These are phyloP conservation scores for Metschnikowia sp. DNA, from an alignment of 805 yeast genomes.

Conservation along the genomic window DNA sequence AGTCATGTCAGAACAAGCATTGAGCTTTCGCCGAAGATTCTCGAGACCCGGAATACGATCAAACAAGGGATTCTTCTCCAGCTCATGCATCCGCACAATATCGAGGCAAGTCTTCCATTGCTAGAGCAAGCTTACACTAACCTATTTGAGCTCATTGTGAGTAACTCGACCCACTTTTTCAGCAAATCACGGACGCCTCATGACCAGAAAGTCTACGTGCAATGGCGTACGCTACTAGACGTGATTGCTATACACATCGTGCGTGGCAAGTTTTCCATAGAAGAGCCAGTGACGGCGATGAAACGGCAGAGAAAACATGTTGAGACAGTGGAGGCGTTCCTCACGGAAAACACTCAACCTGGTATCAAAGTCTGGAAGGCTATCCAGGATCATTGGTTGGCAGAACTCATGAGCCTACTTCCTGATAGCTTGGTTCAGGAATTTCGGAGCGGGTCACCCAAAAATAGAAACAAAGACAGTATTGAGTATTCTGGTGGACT, in stretches of 20 bases:
- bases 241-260: conserved; percentile 59
- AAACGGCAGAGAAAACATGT: conserved; percentile 65
- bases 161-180: conserved; percentile 10
- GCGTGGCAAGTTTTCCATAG: conserved; percentile 56
- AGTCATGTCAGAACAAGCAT: conserved; percentile 25
- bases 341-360: conserved; percentile 23
- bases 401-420: conserved; percentile 49
- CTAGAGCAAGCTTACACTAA: conserved; percentile 35
- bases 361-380: conserved; percentile 47
- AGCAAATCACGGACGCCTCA: conserved; percentile 20
- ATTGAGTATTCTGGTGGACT: conserved; percentile 33
- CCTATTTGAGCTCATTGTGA: conserved; percentile 24
- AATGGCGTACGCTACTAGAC: conserved; percentile 52
- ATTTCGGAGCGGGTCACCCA: conserved; percentile 13
- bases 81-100: conserved; percentile 30
- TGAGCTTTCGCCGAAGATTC: conserved; percentile 32
- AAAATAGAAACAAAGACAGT: conserved; percentile 9
- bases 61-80: conserved; percentile 36
- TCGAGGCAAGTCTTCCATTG: conserved; percentile 27
- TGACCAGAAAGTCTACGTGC: conserved; percentile 27
- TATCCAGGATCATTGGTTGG: conserved; percentile 64
- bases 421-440: conserved; percentile 39
- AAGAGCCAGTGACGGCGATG: conserved; percentile 56
- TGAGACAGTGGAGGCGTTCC: conserved; percentile 41
- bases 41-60: conserved; percentile 36